Evolutionary conservation across 768 basidiomycete species (phyloP).

Genomic region (Butyriboletus loyo): DNA sequence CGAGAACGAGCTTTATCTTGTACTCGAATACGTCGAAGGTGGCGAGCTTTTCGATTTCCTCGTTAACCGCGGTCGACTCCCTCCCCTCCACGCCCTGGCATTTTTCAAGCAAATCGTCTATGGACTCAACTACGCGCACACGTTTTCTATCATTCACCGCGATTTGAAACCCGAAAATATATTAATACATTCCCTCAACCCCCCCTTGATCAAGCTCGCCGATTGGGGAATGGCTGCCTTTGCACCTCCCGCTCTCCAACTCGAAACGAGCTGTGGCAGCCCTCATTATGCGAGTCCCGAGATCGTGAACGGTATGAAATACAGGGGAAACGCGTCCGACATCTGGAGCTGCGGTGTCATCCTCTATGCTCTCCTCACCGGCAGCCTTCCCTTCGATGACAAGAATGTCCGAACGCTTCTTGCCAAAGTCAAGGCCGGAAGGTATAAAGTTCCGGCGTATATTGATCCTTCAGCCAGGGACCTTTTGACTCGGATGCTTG

Average conservation of each 20-base stretch:
- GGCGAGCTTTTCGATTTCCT: constrained; percentile 97
- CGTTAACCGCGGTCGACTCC: constrained; percentile 81
- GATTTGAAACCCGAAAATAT: constrained; percentile 99
- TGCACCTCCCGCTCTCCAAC: constrained; percentile 76
- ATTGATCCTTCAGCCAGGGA: constrained; percentile 84
- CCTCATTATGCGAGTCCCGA: constrained; percentile 98
- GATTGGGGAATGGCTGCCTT: constrained; percentile 99
- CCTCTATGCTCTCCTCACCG: constrained; percentile 85
- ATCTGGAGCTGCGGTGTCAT: constrained; percentile 98
- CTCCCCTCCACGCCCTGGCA: constrained; percentile 75
- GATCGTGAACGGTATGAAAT: constrained; percentile 88
- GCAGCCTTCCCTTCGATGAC: constrained; percentile 92
- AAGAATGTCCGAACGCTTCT: constrained; percentile 76
- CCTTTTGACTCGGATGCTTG: constrained; percentile 81
- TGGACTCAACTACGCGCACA: constrained; percentile 94
- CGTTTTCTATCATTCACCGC: constrained; percentile 96
- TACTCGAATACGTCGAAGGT: constrained; percentile 93
- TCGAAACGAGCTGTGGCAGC: constrained; percentile 94
- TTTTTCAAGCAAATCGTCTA: constrained; percentile 97
- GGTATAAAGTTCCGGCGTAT: constrained; percentile 78
- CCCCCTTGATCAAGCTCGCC: constrained; percentile 89
- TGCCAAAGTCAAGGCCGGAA: constrained; percentile 82
- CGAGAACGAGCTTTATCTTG: constrained; percentile 84
- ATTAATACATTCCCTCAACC: constrained; percentile 77
- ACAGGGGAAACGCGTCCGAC: constrained; percentile 86